phyloP scores from a whole-genome alignment of 2,329 filamentous ascomycete genomes.

The Clarireedia paspali region DNA sequence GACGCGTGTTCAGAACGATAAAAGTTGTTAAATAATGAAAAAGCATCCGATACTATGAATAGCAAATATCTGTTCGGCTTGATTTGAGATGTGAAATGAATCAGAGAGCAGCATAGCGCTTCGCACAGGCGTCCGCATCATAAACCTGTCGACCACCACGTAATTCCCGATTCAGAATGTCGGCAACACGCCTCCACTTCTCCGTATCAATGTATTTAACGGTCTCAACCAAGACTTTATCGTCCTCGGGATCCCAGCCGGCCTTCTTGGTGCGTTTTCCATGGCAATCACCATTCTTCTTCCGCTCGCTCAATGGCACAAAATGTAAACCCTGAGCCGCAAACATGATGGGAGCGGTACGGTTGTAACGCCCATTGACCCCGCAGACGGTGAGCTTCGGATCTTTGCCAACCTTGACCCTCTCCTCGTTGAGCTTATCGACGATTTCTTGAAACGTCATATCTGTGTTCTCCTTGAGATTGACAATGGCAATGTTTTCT shows the following conservation, averaged over 20 bases:
- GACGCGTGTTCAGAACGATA: too few species aligned
- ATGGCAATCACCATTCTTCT: slow-evolving; percentile 3
- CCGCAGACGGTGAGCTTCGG: slow-evolving; percentile 20
- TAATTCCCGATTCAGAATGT: slow-evolving; percentile 2
- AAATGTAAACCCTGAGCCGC: slow-evolving; percentile 20
- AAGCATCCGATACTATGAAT: not conserved
- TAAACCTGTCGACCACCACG: not conserved
- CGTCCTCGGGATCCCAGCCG: slow-evolving; percentile 17
- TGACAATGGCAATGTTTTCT: slow-evolving; percentile 27
- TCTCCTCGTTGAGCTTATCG: slow-evolving; percentile 17
- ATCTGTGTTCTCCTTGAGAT: slow-evolving; percentile 20
- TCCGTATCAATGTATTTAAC: slow-evolving; percentile 14
- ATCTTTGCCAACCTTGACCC: slow-evolving; percentile 14
- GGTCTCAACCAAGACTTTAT: slow-evolving; percentile 14
- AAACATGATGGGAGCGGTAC: slow-evolving; percentile 27
- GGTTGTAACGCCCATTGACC: slow-evolving; percentile 25
- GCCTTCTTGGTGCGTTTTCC: not conserved
- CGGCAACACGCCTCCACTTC: slow-evolving; percentile 21
- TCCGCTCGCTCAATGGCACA: slow-evolving; percentile 18
- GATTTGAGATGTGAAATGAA: not conserved
- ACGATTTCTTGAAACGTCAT: slow-evolving; percentile 20
- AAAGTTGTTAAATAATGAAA: not conserved
- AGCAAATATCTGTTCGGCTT: not conserved
- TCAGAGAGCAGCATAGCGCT: slow-evolving; percentile 5
- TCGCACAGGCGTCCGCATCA: slow-evolving; percentile 3